Base-by-base conservation (phyloP, 2,329 filamentous ascomycete species). In the Exophiala sp. region DNA sequence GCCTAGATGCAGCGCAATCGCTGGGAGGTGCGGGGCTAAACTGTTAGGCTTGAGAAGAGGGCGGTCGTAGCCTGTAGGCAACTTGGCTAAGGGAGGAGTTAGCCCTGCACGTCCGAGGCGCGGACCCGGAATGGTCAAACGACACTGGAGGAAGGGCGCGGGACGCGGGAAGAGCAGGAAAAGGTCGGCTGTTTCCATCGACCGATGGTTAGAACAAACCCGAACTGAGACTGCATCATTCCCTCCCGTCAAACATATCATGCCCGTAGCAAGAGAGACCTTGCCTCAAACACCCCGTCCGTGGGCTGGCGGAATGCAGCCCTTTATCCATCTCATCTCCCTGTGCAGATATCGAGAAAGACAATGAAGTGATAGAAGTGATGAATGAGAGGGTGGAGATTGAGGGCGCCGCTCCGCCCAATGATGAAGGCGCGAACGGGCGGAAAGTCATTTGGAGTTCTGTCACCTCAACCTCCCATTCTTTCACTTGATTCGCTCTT, bases 321-420 rank as follows among this genome's bases (percentile, higher is more conserved):
- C 5, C 24, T 29, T 29, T 8, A 4, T 8, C 24, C 24, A 29
- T 29, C 24, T 5, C 24, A 29, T 8, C 24, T 29, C 5, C 24
- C 24, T 29, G 24, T 29, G 24, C 24, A 29, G 2, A 8, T 29
- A 29, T 29, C 24, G 18, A 12, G 40, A 21, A 12, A 11, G 16
- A 12, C 11, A 10, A 18, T 21, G 14, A 36, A 43, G 12, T 45
- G 29, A 42, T 18, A 9, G 46, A 14, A 38, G 14, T 38, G 34
- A 16, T 14, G 16, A 16, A 33, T 47, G 45, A 16, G 36, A 52
- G 16, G 51, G 10, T 47, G 29, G 50, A 43, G 21, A 35, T 16
- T 29, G 36, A 43, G 46, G 35, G 50, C 33, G 47, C 38, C 38
- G 40, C 41, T 43, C 41, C 41, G 41, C 41, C 41, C 41, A 43